Evolutionary conservation across 345 rosid genomes (phyloP).

Genomic region (Hypericum androsaemum): DNA sequence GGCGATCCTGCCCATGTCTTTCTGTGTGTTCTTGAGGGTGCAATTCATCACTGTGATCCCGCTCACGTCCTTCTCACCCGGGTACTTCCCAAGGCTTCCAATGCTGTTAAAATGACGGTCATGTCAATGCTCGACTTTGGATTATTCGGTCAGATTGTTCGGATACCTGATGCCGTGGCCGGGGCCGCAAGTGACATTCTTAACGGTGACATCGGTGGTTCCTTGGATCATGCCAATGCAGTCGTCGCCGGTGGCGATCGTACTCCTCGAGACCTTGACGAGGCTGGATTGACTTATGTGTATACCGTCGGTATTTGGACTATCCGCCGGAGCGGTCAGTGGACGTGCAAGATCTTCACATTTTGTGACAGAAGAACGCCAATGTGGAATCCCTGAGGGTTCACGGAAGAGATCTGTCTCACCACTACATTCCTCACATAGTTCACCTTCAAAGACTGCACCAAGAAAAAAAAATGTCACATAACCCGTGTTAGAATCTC

Average conservation of each 20-base stretch:
- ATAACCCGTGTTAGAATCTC: not conserved
- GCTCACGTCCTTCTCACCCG: constrained; percentile 32
- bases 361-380: constrained; percentile 19
- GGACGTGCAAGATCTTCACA: constrained; percentile 22
- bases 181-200: constrained; percentile 32
- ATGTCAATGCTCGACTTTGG: no score
- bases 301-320: constrained; percentile 67
- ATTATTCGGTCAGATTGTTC: not conserved
- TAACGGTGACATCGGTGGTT: constrained; percentile 24
- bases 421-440: constrained; percentile 32
- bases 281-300: constrained; percentile 36
- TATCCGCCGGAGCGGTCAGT: constrained; percentile 35
- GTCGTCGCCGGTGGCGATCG: constrained; percentile 46
- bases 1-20: constrained; percentile 44
- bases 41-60: constrained; percentile 32
- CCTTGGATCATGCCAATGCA: constrained; percentile 54
- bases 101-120: constrained; percentile 16
- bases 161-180: constrained; percentile 58
- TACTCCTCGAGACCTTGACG: constrained; percentile 26
- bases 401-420: constrained; percentile 23
- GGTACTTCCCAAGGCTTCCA: constrained; percentile 47
- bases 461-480: not conserved
- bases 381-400: constrained; percentile 44
- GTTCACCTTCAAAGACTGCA: constrained; percentile 33
- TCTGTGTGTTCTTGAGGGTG: constrained; percentile 37